phyloP scores from a whole-genome alignment of 2,329 filamentous ascomycete genomes.

The Neonectria hederae region DNA sequence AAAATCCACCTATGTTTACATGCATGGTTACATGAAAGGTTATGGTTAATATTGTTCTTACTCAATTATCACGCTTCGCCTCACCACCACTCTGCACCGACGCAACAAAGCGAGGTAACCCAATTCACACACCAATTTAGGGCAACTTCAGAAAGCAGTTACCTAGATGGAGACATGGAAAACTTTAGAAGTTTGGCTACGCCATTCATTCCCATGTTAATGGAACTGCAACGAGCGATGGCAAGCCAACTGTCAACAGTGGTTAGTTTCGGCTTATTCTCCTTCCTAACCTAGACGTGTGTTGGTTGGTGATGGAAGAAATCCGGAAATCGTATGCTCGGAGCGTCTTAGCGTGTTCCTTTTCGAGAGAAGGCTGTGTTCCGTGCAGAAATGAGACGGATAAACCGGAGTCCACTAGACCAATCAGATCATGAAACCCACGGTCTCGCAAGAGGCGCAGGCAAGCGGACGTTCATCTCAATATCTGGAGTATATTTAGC shows the following conservation, averaged over 20 bases:
- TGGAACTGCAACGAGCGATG: neutral
- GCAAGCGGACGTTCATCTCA: neutral
- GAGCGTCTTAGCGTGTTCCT: neutral
- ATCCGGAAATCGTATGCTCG: constrained; percentile 1
- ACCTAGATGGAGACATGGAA: neutral
- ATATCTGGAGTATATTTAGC: neutral
- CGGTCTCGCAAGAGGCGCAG: neutral
- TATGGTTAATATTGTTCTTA: neutral
- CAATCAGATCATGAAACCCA: constrained; percentile 1
- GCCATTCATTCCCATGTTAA: neutral
- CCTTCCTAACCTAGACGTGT: constrained; percentile 1
- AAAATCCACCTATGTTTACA: constrained; percentile 2
- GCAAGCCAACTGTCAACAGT: neutral
- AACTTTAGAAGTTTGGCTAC: neutral
- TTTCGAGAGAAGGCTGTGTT: neutral
- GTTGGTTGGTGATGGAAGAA: neutral
- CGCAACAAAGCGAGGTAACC: neutral
- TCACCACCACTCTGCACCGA: neutral
- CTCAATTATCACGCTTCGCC: neutral
- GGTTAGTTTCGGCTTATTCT: neutral
- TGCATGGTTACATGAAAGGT: constrained; percentile 3
- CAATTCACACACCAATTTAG: neutral
- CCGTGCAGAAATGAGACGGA: constrained; percentile 4
- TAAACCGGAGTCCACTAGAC: neutral
- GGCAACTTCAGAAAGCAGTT: constrained; percentile 4